Conservation (phyloP, 2,329 filamentous ascomycete genomes). For the Pyrenophora tritici-repentis region DNA sequence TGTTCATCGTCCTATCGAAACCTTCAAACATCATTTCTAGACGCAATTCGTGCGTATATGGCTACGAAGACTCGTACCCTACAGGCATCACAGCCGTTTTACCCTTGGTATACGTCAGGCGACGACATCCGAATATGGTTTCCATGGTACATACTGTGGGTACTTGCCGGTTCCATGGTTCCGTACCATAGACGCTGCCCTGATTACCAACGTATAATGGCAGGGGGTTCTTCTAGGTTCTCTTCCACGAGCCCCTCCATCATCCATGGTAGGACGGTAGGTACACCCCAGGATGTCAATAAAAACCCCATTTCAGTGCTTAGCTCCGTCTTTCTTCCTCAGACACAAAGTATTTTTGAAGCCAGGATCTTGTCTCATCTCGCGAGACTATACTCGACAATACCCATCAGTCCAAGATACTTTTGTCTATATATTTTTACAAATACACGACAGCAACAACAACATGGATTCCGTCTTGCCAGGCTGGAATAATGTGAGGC, state of each 20-base stretch:
- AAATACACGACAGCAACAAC: background rate
- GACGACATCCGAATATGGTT: too few species aligned
- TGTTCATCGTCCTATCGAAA: too few species aligned
- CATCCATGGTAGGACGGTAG: background rate
- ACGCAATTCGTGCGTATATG: too few species aligned
- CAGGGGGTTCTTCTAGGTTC: background rate
- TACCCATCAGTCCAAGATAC: background rate
- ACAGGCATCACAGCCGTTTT: too few species aligned
- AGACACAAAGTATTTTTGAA: background rate
- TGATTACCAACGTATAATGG: background rate
- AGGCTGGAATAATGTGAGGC: background rate
- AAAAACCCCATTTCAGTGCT: too few species aligned
- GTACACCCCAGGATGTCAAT: background rate
- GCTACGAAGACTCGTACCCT: too few species aligned
- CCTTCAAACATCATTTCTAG: too few species aligned
- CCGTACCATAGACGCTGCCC: background rate
- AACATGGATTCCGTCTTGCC: background rate
- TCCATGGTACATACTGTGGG: too few species aligned
- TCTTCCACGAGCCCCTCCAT: background rate
- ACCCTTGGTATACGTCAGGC: too few species aligned
- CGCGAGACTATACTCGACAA: background rate
- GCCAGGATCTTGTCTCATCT: background rate
- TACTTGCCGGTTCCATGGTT: background rate
- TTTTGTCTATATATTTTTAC: background rate
- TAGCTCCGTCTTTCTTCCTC: background rate